A percentile compares a stretch with the other conserved stretches of the same genome.
These are phyloP conservation scores for Puccinia novopanici DNA, from an alignment of 1,284 basidiomycete species.

Conservation along the genomic window DNA sequence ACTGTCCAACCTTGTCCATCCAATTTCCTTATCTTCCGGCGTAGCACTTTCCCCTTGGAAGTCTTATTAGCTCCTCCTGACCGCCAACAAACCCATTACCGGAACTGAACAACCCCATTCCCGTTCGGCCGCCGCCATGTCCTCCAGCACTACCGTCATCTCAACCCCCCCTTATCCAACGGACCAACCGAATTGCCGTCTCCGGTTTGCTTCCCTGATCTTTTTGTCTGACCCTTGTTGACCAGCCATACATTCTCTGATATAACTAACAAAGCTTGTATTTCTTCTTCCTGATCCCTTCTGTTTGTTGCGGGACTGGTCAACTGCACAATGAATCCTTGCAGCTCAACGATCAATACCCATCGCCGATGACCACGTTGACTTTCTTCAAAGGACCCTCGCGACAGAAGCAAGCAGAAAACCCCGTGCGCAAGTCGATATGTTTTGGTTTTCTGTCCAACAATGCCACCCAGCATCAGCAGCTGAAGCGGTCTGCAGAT, in stretches of 20 bases:
- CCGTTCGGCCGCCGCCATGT: neutral
- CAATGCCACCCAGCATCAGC: neutral
- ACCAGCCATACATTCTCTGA: neutral
- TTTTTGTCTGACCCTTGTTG: neutral
- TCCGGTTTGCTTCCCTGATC: neutral
- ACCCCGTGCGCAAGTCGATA: neutral
- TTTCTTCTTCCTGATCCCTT: neutral
- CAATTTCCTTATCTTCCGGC: no score
- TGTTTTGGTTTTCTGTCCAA: slow-evolving; percentile 5
- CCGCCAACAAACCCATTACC: neutral
- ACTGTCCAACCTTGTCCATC: no score
- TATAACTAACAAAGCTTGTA: neutral
- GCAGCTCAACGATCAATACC: neutral
- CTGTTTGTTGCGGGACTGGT: no score
- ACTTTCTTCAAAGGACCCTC: slow-evolving; percentile 16
- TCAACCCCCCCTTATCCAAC: neutral
- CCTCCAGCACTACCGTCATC: neutral
- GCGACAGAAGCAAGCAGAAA: neutral
- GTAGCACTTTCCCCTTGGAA: no score
- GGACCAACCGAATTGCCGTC: neutral
- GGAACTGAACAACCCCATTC: neutral
- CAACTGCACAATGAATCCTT: neutral
- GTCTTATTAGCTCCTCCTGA: neutral
- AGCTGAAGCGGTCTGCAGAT: neutral
- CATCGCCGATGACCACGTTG: slow-evolving; percentile 2